These are phyloP conservation scores for Biscogniauxia sp. DNA, from an alignment of 2,329 filamentous ascomycete species.

Conservation along the genomic window DNA sequence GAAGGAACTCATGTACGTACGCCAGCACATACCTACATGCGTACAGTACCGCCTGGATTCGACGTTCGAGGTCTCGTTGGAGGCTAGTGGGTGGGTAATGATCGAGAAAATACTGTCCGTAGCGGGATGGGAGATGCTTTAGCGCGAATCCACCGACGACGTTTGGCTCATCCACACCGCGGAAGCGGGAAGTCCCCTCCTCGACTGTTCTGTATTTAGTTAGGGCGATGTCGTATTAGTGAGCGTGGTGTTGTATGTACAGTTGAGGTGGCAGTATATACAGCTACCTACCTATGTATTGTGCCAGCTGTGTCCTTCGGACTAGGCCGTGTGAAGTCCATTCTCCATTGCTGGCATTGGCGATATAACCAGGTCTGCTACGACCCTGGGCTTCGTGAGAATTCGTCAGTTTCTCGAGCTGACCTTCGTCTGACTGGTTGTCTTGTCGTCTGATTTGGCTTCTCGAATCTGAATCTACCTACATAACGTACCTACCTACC, in stretches of 20 bases:
- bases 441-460: background rate
- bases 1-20: background rate
- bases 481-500: constrained; percentile 9
- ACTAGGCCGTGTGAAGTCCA: constrained; percentile 10
- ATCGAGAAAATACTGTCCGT: constrained; percentile 10
- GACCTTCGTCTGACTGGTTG: background rate
- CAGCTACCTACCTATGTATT: background rate
- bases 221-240: background rate
- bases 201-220: constrained; percentile 12
- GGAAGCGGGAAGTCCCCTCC: constrained; percentile 30
- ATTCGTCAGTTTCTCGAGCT: background rate
- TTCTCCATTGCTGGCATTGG: constrained; percentile 12
- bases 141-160: constrained; percentile 19
- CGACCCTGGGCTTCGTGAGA: constrained; percentile 1
- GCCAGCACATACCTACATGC: constrained; percentile 8
- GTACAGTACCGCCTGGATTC: background rate
- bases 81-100: background rate
- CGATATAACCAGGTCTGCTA: constrained; percentile 10
- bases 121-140: constrained; percentile 19
- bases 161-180: constrained; percentile 25
- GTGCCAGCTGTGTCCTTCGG: background rate
- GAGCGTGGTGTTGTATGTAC: background rate
- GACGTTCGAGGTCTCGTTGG: background rate
- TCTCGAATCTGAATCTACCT: constrained; percentile 2
- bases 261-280: background rate